Base-by-base conservation (phyloP, 2,329 filamentous ascomycete species). In the Stromatinia cepivora region DNA sequence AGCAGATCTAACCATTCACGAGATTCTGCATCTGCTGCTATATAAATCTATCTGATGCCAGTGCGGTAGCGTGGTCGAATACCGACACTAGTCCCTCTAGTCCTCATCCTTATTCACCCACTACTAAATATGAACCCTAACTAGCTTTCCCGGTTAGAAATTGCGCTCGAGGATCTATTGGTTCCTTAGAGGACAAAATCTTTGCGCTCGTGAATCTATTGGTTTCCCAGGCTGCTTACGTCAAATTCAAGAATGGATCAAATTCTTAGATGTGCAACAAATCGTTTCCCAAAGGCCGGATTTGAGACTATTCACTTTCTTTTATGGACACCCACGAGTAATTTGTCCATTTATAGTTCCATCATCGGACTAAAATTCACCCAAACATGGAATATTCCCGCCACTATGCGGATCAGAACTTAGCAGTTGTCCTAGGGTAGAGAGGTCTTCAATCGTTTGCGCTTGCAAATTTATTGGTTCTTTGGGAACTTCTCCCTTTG, bases 341-440 rank as follows among this genome's bases (percentile, higher is more conserved):
- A n/a, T 4, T 22, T 9, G 9, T 11, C 22, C 31, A 36, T 20
- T 57, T 1, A 25, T 0, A 9, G 6, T 9, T 4, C 1, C 6
- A 6, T 1, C 0, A 13, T 7, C 0, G 5, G 0, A 6, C n/a
- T 56, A 7, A 56, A 6, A 1, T 56, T 22, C 20, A 31, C 17
- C 10, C 10, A 56, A 13, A 3, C 8, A 17, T 34, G 17, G 28
- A 56, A 34, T 13, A 13, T n/a, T 56, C 53, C 20, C 31, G 5
- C 4, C 7, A 36, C 5, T 10, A 3, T 42, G 6, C 3, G 6
- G 39, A 3, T 15, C 17, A 17, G 5, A 15, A 7, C 10, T 22
- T 36, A 11, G 20, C 28, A 7, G 0, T 15, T 13, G 4, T 15
- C 4, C 4, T 13, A 22, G 7, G 20, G 4, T 36, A 13, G 10